Evolutionary conservation across 1,284 basidiomycete genomes (phyloP).

Genomic region (Rhizoctonia solani): DNA sequence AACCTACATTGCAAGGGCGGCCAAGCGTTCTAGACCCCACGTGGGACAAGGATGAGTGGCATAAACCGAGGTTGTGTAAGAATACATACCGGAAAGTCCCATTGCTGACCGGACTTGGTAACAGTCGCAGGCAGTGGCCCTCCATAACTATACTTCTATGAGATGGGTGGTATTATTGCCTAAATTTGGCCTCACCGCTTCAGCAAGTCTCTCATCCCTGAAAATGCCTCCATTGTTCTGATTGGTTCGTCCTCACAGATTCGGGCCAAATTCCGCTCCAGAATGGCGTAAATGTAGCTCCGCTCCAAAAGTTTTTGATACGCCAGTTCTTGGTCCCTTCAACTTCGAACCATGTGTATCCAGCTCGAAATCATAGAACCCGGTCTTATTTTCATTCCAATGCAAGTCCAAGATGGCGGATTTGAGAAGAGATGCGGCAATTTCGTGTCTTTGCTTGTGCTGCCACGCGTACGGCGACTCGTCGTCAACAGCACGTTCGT

Average conservation of each 20-base stretch:
- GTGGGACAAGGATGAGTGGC: constrained; percentile 41
- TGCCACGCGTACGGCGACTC: constrained; percentile 46
- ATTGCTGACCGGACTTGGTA: constrained; percentile 77
- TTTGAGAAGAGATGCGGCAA: constrained; percentile 59
- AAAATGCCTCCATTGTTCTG: constrained; percentile 76
- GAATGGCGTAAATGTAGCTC: constrained; percentile 79
- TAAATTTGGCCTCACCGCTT: too few species aligned
- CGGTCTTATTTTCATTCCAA: constrained; percentile 81
- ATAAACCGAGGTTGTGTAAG: constrained; percentile 41
- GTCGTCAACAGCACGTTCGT: constrained; percentile 48
- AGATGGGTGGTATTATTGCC: neutral
- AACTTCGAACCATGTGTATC: constrained; percentile 43
- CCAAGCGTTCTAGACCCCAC: constrained; percentile 54
- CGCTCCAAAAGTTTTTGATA: constrained; percentile 59
- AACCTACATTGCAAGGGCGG: constrained; percentile 70
- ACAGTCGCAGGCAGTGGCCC: constrained; percentile 79
- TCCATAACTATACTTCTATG: constrained; percentile 64
- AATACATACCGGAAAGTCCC: constrained; percentile 53
- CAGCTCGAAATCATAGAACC: constrained; percentile 84
- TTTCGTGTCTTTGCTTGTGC: constrained; percentile 43
- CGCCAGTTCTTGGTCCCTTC: constrained; percentile 59
- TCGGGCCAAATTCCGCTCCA: constrained; percentile 86
- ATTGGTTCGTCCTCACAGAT: constrained; percentile 62
- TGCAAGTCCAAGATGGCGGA: constrained; percentile 80
- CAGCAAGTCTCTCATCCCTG: constrained; percentile 73